These are phyloP conservation scores for Nematocida minor DNA, from an alignment of 371 early-diverging fungal genomes.

Conservation along the genomic window DNA sequence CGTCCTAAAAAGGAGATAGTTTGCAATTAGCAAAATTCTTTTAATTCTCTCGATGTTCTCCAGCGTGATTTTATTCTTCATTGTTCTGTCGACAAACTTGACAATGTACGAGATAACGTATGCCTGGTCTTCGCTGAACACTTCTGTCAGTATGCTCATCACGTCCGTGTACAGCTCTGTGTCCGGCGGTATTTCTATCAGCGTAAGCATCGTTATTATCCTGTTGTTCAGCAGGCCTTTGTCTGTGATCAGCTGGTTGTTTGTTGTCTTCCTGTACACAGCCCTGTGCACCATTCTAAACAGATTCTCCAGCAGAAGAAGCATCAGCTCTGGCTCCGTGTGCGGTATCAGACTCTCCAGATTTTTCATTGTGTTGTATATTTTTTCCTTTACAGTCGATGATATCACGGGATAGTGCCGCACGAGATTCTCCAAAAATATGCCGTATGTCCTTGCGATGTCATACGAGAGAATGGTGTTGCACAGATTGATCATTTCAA, in stretches of 20 bases:
- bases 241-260: constrained; percentile 1
- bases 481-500: constrained; percentile 2
- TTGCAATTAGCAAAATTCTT: constrained; percentile 10
- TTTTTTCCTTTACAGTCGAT: background rate
- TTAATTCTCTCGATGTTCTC: background rate
- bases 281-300: constrained; percentile 9
- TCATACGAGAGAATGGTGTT: constrained; percentile 8
- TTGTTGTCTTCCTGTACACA: background rate
- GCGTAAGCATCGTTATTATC: background rate
- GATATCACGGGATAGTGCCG: constrained; percentile 14
- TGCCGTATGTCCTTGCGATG: constrained; percentile 1
- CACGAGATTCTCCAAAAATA: constrained; percentile 26
- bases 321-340: background rate
- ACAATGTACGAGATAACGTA: constrained; percentile 5
- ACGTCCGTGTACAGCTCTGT: constrained; percentile 7
- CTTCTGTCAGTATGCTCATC: constrained; percentile 10
- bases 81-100: background rate
- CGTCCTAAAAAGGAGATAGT: background rate
- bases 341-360: background rate
- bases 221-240: background rate
- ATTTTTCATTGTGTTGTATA: constrained; percentile 7
- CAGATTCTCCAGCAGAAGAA: constrained; percentile 11
- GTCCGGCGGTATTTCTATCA: constrained; percentile 6
- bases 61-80: background rate
- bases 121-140: constrained; percentile 3